Evolutionary conservation across 2,329 filamentous ascomycete species (phyloP).

Genomic region (Xylariaceae sp.): DNA sequence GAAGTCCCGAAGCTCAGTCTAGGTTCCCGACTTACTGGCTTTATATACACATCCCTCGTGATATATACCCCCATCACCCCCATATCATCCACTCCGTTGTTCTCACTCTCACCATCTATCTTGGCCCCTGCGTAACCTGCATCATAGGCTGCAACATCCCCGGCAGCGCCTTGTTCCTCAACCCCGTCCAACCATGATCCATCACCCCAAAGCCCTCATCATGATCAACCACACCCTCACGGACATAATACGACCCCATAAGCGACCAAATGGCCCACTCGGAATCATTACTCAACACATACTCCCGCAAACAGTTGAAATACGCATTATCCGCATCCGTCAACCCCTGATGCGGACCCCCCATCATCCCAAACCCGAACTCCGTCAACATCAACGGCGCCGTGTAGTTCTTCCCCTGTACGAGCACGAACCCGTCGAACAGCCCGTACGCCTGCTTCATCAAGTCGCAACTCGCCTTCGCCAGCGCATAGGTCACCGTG

Average conservation of each 20-base stretch:
- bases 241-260: constrained; percentile 54
- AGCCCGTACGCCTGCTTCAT: constrained; percentile 42
- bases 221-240: constrained; percentile 44
- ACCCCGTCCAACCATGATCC: constrained; percentile 39
- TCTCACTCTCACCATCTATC: constrained; percentile 6
- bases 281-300: constrained; percentile 50
- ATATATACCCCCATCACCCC: background rate
- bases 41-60: background rate
- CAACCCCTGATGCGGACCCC: constrained; percentile 39
- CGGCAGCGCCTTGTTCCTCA: constrained; percentile 35
- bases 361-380: constrained; percentile 50
- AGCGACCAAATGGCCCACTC: constrained; percentile 58
- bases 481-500: constrained; percentile 43
- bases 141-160: constrained; percentile 34
- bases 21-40: too few relatives aligned
- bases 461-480: constrained; percentile 39
- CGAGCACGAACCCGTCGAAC: constrained; percentile 48
- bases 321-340: constrained; percentile 43
- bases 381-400: constrained; percentile 54
- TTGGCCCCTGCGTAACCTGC: constrained; percentile 39
- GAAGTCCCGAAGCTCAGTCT: background rate
- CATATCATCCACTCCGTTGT: background rate
- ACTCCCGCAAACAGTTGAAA: constrained; percentile 47
- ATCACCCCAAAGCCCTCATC: constrained; percentile 51
- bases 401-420: constrained; percentile 42